Evolutionary conservation across 2,329 filamentous ascomycete genomes (phyloP).

Genomic region (Diaporthe helianthi): DNA sequence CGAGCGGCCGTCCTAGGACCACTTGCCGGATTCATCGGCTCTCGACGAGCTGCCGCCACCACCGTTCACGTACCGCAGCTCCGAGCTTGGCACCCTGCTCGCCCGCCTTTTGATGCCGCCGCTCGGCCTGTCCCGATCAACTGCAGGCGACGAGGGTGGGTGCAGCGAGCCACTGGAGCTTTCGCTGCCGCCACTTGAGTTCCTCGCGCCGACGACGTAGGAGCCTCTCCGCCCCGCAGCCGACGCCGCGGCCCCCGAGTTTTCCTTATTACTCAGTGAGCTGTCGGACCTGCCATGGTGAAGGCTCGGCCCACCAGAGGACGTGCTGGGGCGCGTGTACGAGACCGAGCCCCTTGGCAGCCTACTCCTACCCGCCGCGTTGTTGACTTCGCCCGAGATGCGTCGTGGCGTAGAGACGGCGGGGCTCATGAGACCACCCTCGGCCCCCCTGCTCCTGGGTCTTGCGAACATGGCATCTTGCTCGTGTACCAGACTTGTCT

Average conservation of each 20-base stretch:
- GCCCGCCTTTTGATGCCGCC: conserved; percentile 33
- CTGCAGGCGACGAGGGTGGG: conserved; percentile 29
- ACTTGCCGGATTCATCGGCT: conserved; percentile 30
- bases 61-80: conserved; percentile 30
- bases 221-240: conserved; percentile 25
- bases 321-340: conserved; percentile 40
- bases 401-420: conserved; percentile 27
- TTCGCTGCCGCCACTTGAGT: conserved; percentile 29
- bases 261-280: conserved; percentile 40
- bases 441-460: conserved; percentile 31
- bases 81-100: conserved; percentile 33
- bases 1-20: conserved; percentile 31
- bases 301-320: conserved; percentile 36
- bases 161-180: conserved; percentile 25
- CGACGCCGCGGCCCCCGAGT: conserved; percentile 15
- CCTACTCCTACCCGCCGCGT: conserved; percentile 37
- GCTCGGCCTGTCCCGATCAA: conserved; percentile 26
- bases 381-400: conserved; percentile 25
- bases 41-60: conserved; percentile 15
- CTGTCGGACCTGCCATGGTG: conserved; percentile 38
- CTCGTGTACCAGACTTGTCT: conserved; percentile 27
- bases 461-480: conserved; percentile 33
- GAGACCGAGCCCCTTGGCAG: conserved; percentile 42
- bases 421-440: conserved; percentile 30
- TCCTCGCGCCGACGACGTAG: conserved; percentile 28